Evolutionary conservation across 257 asterid species (phyloP).

Genomic region (Nicotiana knightiana): DNA sequence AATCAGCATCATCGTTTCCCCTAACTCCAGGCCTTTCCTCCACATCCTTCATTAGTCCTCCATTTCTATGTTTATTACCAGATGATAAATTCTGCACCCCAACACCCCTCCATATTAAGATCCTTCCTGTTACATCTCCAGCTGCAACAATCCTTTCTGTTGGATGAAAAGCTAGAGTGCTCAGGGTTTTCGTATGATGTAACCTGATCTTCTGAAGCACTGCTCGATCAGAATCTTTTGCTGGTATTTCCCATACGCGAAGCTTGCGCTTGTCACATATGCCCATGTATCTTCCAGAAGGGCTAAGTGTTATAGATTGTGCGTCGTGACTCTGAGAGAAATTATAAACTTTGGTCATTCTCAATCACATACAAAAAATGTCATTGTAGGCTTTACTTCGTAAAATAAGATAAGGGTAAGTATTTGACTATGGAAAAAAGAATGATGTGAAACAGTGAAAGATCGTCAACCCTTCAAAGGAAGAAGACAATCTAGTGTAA

Average conservation of each 20-base stretch:
- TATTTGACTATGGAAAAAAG: not conserved
- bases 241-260: slow-evolving; percentile 78
- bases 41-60: slow-evolving; percentile 25
- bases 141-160: slow-evolving; percentile 78
- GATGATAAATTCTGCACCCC: slow-evolving; percentile 40
- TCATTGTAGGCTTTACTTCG: not conserved
- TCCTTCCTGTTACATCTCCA: slow-evolving; percentile 90
- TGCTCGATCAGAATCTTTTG: slow-evolving; percentile 46
- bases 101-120: slow-evolving; percentile 86
- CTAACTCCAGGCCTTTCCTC: slow-evolving; percentile 84
- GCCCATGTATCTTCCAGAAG: slow-evolving; percentile 67
- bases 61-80: slow-evolving; percentile 24
- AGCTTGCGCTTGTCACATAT: slow-evolving; percentile 51
- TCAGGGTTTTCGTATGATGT: slow-evolving; percentile 74
- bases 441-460: not conserved
- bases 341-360: not conserved
- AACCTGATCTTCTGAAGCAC: slow-evolving; percentile 45
- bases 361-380: slow-evolving; percentile 4
- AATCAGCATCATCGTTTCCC: slow-evolving; percentile 70
- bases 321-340: slow-evolving; percentile 44
- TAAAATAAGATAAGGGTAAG: not conserved
- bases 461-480: not conserved
- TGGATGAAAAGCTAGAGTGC: slow-evolving; percentile 88
- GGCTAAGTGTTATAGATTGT: slow-evolving; percentile 40
- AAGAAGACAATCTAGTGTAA: not conserved